Evolutionary conservation across 2,329 filamentous ascomycete species (phyloP), one percentile per base, ranked within the genome.

Genomic region (Calonectria crousiana): DNA sequence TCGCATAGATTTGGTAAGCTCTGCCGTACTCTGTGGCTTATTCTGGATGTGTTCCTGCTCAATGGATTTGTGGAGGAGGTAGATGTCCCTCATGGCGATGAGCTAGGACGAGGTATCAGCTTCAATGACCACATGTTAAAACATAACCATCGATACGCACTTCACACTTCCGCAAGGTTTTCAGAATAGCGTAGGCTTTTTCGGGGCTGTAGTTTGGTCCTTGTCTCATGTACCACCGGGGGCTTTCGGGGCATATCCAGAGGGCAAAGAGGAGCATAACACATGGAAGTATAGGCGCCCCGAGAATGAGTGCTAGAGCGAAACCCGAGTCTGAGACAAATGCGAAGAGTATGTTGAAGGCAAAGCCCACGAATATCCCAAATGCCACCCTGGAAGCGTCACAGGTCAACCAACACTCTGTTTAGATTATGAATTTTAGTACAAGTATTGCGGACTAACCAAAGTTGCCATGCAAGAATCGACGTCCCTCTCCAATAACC

Each of bases 401-500:
- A 14, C 67, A 36, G 56, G 36, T 66, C 34, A 84, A 16, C 82
- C 80, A 5, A 83, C 69, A 11, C 13, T 2, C 4, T 26, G n/a
- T 20, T 14, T 77, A 83, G 81, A 5, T 34, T 82, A 4, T 85
- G 84, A 0, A 5, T 18, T 26, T 9, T 9, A 9, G n/a, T 16
- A 13, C 20, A 16, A 20, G n/a, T n/a, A 9, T 36, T 20, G 58
- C 10, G 44, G 81, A 83, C 5, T 83, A 82, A 26, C 85, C 86
- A 87, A 1, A 88, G 79, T 52, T 89, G 87, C 87, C 87, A 89
- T 11, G 85, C 86, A 0, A 89, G 82, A 20, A 88, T 86, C 1
- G 85, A 85, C n/a, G 86, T 87, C 1, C 87, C 87, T 78, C 87
- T 82, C 87, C 87, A 88, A 74, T 85, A 88, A 0, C 86, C 85